Base-by-base conservation (phyloP, 2,329 filamentous ascomycete genomes). In the Aaosphaeria arxii region DNA sequence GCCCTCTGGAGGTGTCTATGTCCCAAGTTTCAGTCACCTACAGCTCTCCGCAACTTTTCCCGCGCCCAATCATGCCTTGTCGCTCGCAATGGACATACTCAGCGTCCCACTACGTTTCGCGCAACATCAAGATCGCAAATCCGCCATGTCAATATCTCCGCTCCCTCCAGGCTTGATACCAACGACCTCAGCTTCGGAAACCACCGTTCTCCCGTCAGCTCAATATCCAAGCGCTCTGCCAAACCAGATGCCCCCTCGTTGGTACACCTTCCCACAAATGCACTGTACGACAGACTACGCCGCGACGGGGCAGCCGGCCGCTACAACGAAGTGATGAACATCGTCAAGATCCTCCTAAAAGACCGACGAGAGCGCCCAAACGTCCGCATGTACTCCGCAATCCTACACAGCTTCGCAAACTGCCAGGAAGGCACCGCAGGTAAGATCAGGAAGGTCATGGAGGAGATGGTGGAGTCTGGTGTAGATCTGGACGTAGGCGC, bases 381-480 rank as follows among this genome's bases (percentile, higher is more conserved):
- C 57, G 59, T 76, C 3, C 72, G 79, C 45, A 72, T 90, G 44
- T 96, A 94, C 68, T 84, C 89, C 57, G 84, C 86, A 11, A 72
- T 95, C 44, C 84, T 95, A 58, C 77, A 85, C 50, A 83, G 85
- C 42, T 91, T 95, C 70, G 76, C 81, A 30, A 80, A 85, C 61
- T 74, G 79, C 1, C 59, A 71, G 31, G 64, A 79, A 45, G 91
- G 91, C 6, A 90, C 87, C 5, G 84, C 85, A 2, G 76, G 77
- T 30, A 80, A 81, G 42, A 80, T 92, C 11, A 70, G 71, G 32
- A 73, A 71, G 17, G 73, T 95, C n/a, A 71, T 96, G 28, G 72
- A 81, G 24, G 89, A 96, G 59, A 88, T 96, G 84, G 76, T 78
- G 40, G 65, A 71, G 1, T 74, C 78, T 39, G 77, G 76, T 0